Conservation (phyloP, 1,284 basidiomycete genomes). For the Ganoderma multipileum region DNA sequence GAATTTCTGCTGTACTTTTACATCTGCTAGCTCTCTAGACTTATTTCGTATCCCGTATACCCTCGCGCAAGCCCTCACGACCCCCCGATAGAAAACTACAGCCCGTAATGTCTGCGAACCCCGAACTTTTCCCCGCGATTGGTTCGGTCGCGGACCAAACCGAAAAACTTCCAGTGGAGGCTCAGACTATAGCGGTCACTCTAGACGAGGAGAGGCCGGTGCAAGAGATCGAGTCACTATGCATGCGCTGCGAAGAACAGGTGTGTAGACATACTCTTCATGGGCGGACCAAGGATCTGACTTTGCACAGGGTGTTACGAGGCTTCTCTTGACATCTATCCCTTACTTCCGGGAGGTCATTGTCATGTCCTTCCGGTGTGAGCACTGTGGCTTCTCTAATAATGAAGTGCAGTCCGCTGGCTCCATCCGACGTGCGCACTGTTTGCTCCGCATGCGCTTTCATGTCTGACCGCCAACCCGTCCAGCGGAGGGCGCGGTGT, state of each 20-base stretch:
- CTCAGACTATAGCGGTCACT: conserved; percentile 37
- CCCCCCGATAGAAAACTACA: neutral
- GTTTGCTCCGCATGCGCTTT: no score
- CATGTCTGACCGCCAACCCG: neutral
- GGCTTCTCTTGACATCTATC: conserved; percentile 93
- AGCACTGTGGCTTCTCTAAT: conserved; percentile 90
- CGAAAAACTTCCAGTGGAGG: conserved; percentile 40
- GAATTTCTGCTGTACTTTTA: conserved; percentile 8
- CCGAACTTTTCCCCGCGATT: conserved; percentile 55
- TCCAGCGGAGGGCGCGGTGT: conserved; percentile 72
- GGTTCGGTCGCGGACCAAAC: conserved; percentile 52
- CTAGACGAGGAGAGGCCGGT: conserved; percentile 69
- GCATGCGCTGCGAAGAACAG: conserved; percentile 94
- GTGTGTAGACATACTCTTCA: conserved; percentile 45
- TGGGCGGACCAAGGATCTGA: neutral
- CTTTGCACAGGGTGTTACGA: conserved; percentile 78
- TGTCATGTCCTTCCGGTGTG: conserved; percentile 95
- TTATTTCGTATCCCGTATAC: neutral
- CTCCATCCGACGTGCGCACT: conserved; percentile 78
- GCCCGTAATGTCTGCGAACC: conserved; percentile 28
- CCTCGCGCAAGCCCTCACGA: neutral
- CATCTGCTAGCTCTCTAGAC: neutral
- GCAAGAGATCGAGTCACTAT: conserved; percentile 89
- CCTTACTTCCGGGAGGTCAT: conserved; percentile 97
- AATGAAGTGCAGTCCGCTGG: conserved; percentile 97